Evolutionary conservation across 2,329 filamentous ascomycete genomes (phyloP).

Genomic region (Didymella sp.): DNA sequence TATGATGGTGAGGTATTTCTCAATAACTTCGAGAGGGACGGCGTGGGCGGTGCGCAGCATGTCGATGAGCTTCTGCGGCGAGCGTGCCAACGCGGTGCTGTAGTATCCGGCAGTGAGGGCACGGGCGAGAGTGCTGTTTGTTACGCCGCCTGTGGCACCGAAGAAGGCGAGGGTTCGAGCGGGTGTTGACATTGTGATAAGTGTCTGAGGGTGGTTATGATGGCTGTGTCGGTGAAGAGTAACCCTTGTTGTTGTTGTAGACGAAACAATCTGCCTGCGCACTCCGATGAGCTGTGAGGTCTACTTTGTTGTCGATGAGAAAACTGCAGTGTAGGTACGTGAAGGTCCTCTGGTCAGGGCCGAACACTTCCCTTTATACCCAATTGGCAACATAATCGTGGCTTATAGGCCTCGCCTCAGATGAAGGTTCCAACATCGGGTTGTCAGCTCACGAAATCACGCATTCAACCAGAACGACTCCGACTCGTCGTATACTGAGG

Average conservation of each 20-base stretch:
- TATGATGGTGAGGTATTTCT: conserved; percentile 56
- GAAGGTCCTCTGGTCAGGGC: not conserved
- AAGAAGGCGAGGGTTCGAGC: conserved; percentile 57
- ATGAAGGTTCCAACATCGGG: not conserved
- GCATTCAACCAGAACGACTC: not conserved
- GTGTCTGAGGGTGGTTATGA: not conserved
- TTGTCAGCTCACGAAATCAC: not conserved
- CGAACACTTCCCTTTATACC: not conserved
- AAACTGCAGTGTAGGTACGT: not conserved
- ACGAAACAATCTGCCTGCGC: not conserved
- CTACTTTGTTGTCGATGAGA: not conserved
- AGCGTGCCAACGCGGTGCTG: conserved; percentile 58
- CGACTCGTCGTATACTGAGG: not conserved
- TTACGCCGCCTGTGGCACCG: conserved; percentile 60
- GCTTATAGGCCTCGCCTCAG: not conserved
- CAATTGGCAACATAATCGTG: no score
- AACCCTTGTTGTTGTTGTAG: no score
- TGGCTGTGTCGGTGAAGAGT: not conserved
- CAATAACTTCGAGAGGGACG: conserved; percentile 46
- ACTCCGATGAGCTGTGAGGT: not conserved
- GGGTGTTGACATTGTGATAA: conserved; percentile 11
- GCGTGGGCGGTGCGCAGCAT: conserved; percentile 51
- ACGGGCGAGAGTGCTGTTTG: conserved; percentile 53
- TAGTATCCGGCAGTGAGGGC: conserved; percentile 55
- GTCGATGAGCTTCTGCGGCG: conserved; percentile 56